Evolutionary conservation across 2,329 filamentous ascomycete genomes (phyloP), one percentile per base, ranked within the genome.

Genomic region (Septoria linicola): DNA sequence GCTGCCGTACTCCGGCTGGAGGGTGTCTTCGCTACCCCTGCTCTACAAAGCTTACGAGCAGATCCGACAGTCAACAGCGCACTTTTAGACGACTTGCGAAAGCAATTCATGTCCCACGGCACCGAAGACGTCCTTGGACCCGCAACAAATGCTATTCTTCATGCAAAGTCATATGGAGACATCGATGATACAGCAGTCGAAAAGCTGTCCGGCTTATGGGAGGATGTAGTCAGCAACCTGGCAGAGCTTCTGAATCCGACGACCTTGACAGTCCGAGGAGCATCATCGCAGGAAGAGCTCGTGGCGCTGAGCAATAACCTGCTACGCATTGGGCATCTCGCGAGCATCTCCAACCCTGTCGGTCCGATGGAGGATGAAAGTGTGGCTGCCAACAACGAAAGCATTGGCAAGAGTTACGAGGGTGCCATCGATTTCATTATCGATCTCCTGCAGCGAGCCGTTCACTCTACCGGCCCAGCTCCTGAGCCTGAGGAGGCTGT

Each of bases 81-180:
- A 17, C 74, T 97, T 23, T 76, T 99, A 1, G 90, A 96, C 60
- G 91, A 96, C 63, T 89, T 97, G 61, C 90, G 88, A 68, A 89
- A 89, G 51, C 93, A 99, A 63, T 97, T 99, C 72, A 84, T 87
- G 62, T 84, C 89, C n/a, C 93, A 99, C 66, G 88, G 88, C 36
- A 89, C 95, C 63, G 87, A 88, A 62, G 81, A 82, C 49, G 91
- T 97, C 14, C 77, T 99, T 39, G 83, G 83, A 8, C 91, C 96
- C 69, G 92, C 90, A 11, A 86, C 87, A 21, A 79, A 83, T 17
- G 88, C 91, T 4, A 81, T 99, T 31, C 73, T 96, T 25, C 89
- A 95, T 66, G 90, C 92, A 7, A 85, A 88, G 58, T 85, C 84
- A 54, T 92, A 89, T 55, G 89, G 93, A 54, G 92, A 96, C 65